Conservation (phyloP, 129 eudicot genomes). For the Ambrosia artemisiifolia region DNA sequence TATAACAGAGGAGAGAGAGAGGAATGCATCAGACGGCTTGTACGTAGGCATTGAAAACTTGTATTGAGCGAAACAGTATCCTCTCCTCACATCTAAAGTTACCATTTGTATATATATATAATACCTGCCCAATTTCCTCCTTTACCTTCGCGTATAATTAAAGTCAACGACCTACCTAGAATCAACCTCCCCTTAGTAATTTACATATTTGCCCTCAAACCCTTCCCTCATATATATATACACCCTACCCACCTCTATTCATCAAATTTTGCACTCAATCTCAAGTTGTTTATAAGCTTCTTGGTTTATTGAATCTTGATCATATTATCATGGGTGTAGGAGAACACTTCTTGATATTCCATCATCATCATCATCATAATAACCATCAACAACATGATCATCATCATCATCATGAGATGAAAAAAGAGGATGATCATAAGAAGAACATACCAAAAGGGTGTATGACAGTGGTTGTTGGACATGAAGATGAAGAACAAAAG, state of each 20-base stretch:
- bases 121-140: conserved; percentile 16
- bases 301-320: conserved; percentile 30
- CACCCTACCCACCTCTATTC: neutral
- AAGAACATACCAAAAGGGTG: conserved; percentile 71
- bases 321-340: conserved; percentile 47
- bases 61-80: too few species aligned
- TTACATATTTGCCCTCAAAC: conserved; percentile 23
- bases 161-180: conserved; percentile 20
- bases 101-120: too few species aligned
- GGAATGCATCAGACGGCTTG: too few species aligned
- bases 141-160: conserved; percentile 5
- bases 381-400: conserved; percentile 29
- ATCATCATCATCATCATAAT: conserved; percentile 35
- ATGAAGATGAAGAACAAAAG: conserved; percentile 68
- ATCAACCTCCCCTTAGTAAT: neutral
- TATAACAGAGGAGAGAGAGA: too few species aligned
- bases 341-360: conserved; percentile 44
- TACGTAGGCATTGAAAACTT: too few species aligned
- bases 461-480: conserved; percentile 68
- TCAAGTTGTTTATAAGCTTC: conserved; percentile 52
- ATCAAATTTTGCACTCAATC: neutral
- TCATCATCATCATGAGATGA: conserved; percentile 2
- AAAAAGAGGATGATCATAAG: conserved; percentile 31
- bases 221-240: neutral
- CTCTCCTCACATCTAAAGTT: too few species aligned